A percentile compares a stretch with the other conserved stretches of the same genome.
Conservation (phyloP, 2,329 filamentous ascomycete species). For the Fusarium udum region DNA sequence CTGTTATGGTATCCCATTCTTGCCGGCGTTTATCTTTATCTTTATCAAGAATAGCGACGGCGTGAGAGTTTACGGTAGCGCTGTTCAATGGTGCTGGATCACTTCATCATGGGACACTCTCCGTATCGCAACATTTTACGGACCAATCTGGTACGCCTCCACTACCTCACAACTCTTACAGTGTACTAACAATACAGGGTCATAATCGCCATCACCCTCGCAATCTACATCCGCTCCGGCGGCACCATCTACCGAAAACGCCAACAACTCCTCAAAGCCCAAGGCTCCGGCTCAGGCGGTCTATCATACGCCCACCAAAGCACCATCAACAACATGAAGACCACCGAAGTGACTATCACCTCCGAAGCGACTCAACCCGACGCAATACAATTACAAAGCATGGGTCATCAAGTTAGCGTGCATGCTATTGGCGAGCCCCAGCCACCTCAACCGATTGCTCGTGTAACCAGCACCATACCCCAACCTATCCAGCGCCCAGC, state of each 20-base stretch:
- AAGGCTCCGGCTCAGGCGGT: not conserved
- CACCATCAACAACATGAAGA: not conserved
- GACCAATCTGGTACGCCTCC: not conserved
- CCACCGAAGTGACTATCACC: not conserved
- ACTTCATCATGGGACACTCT: not conserved
- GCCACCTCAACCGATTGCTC: not conserved
- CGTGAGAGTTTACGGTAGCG: not conserved
- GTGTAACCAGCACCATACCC: not conserved
- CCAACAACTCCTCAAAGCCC: not conserved
- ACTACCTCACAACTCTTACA: fast-evolving
- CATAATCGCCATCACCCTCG: not conserved
- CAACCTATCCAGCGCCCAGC: not conserved
- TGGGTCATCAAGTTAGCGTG: not conserved
- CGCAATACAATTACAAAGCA: not conserved
- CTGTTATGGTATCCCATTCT: not conserved
- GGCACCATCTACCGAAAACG: constrained; percentile 12
- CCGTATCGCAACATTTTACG: constrained; percentile 5
- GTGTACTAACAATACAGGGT: not conserved
- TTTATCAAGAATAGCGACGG: not conserved
- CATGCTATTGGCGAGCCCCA: not conserved
- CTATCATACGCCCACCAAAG: not conserved
- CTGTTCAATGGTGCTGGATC: constrained; percentile 15
- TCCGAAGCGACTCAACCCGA: not conserved
- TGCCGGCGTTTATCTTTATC: not conserved
- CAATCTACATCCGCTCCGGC: not conserved